Evolutionary conservation across 2,329 filamentous ascomycete species (phyloP), one percentile per base, ranked within the genome.

Genomic region (Cladorrhinum sp.): DNA sequence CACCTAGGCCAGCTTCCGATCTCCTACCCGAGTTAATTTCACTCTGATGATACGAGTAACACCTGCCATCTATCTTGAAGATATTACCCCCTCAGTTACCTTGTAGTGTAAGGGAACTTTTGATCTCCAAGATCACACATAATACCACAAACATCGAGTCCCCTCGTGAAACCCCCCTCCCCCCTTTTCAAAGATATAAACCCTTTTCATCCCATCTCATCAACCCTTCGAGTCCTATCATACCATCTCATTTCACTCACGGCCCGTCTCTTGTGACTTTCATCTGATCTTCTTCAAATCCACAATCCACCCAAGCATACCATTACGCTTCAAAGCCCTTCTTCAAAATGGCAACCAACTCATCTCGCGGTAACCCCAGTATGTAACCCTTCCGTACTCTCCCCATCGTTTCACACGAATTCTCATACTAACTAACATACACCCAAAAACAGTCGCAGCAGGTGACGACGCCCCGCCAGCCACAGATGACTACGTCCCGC

Each of bases 271-370:
- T n/a, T n/a, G n/a, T n/a, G n/a, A n/a, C n/a, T 48, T 45, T n/a
- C 20, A 53, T 32, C 18, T 23, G 8, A 58, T 9, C 29, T 16
- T n/a, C n/a, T n/a, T n/a, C n/a, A n/a, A n/a, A n/a, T n/a, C n/a
- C n/a, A n/a, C n/a, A n/a, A n/a, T n/a, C n/a, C n/a, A n/a, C n/a
- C n/a, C n/a, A n/a, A n/a, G n/a, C n/a, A n/a, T n/a, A n/a, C n/a
- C n/a, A n/a, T n/a, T n/a, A n/a, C n/a, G n/a, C n/a, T 27, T 4
- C 20, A 23, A 32, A 41, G 32, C 41, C 18, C 16, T 45, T 29
- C 20, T 8, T 38, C 53, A 58, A 56, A 50, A 68, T 67, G 66
- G 65, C 65, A 18, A 62, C 63, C 18, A 68, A 67, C 63, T 66
- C 66, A 2, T 60, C 55, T 55, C 63, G 64, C 52, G 65, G 65